Evolutionary conservation across 495 filamentous ascomycete species (phyloP).

Genomic region (Penicillium lagena): DNA sequence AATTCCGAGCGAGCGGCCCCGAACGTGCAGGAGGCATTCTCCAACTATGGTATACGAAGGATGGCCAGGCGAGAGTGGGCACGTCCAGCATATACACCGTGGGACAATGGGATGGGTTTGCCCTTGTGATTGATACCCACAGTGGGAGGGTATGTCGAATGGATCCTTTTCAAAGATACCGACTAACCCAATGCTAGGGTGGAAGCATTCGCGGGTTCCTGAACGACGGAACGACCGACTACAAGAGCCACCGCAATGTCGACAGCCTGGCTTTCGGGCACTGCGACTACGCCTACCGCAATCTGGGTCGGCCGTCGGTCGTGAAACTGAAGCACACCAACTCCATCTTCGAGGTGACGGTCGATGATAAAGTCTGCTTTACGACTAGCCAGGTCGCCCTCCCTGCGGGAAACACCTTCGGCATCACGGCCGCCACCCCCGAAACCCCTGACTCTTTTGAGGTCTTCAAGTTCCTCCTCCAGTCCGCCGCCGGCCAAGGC

Average conservation of each 20-base stretch:
- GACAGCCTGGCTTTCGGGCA: constrained; percentile 89
- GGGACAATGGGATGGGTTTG: constrained; percentile 79
- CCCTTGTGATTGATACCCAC: constrained; percentile 80
- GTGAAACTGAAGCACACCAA: constrained; percentile 64
- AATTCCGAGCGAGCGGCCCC: constrained; percentile 81
- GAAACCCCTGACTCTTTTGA: constrained; percentile 94
- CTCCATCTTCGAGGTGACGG: constrained; percentile 61
- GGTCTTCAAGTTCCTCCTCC: constrained; percentile 75
- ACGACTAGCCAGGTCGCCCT: constrained; percentile 71
- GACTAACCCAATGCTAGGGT: constrained; percentile 37
- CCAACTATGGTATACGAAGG: constrained; percentile 84
- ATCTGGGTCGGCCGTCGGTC: constrained; percentile 75
- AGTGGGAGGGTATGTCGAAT: constrained; percentile 54
- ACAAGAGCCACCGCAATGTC: constrained; percentile 68
- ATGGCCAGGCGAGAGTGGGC: constrained; percentile 58
- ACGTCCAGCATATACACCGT: constrained; percentile 76
- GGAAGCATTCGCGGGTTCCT: constrained; percentile 86
- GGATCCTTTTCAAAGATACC: not conserved
- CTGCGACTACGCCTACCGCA: constrained; percentile 86
- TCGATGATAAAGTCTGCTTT: constrained; percentile 82
- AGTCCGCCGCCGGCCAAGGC: constrained; percentile 35
- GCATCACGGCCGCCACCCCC: constrained; percentile 79
- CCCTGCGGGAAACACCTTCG: constrained; percentile 77
- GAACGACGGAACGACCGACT: constrained; percentile 84
- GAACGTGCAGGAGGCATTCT: constrained; percentile 86